Conservation (phyloP, 2,329 filamentous ascomycete genomes). For the Cadophora gregata region DNA sequence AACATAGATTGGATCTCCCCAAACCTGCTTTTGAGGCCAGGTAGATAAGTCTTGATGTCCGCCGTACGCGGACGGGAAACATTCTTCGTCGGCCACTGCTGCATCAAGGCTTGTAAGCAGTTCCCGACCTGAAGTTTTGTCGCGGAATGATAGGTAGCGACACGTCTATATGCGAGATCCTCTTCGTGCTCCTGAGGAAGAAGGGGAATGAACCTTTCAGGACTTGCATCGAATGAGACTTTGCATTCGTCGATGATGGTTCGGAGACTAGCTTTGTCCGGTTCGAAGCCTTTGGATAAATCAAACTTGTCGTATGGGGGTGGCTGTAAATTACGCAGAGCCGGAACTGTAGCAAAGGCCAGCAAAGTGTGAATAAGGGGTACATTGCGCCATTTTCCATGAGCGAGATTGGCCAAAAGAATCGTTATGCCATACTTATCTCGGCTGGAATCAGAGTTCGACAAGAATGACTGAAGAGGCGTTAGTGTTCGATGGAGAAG, state of each 20-base stretch:
- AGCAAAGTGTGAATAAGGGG: slow-evolving; percentile 43
- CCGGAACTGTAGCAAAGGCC: slow-evolving; percentile 40
- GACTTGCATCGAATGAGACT: slow-evolving; percentile 17
- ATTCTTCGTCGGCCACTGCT: slow-evolving; percentile 21
- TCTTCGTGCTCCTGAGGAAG: slow-evolving; percentile 20
- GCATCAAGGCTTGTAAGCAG: slow-evolving; percentile 11
- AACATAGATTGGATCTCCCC: slow-evolving; percentile 17
- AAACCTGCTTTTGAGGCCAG: slow-evolving; percentile 3
- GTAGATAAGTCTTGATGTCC: slow-evolving; percentile 21
- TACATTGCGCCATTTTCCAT: slow-evolving; percentile 33
- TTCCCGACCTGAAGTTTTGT: slow-evolving; percentile 19
- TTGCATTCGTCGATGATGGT: slow-evolving; percentile 6
- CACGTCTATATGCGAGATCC: slow-evolving; percentile 4
- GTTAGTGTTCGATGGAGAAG: not conserved
- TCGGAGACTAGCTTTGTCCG: slow-evolving; percentile 11
- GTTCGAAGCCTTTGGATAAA: slow-evolving; percentile 22
- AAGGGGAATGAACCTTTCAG: slow-evolving; percentile 21
- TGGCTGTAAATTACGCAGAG: slow-evolving; percentile 24
- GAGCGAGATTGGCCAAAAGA: slow-evolving; percentile 40
- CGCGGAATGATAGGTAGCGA: slow-evolving; percentile 16
- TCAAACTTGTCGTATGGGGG: slow-evolving; percentile 19
- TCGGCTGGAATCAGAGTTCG: slow-evolving; percentile 2
- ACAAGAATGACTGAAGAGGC: slow-evolving; percentile 21
- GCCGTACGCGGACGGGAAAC: not conserved
- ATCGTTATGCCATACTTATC: slow-evolving; percentile 43